A percentile compares a stretch with the other conserved stretches of the same genome.
Conservation (phyloP, 805 yeast genomes). For the Komagataella pastoris region DNA sequence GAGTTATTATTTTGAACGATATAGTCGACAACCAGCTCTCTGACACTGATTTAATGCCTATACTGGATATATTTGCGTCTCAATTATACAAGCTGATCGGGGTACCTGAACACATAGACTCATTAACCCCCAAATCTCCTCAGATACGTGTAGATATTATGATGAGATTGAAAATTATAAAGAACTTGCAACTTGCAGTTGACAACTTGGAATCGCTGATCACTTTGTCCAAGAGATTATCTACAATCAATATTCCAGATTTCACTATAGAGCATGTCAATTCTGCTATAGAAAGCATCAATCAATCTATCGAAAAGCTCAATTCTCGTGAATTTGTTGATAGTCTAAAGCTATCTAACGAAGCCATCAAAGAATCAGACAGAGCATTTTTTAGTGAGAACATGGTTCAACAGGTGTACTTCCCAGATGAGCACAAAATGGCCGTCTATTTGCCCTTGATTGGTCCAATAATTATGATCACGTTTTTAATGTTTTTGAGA, state of each 20-base stretch:
- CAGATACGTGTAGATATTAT: conserved; percentile 51
- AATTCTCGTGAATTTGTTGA: conserved; percentile 19
- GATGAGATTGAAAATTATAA: conserved; percentile 41
- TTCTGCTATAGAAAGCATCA: conserved; percentile 29
- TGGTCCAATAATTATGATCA: conserved; percentile 73
- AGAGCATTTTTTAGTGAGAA: conserved; percentile 84
- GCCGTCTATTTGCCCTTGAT: conserved; percentile 86
- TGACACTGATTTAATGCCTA: conserved; percentile 33
- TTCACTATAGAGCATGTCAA: conserved; percentile 48
- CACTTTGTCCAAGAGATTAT: conserved; percentile 53
- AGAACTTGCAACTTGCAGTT: conserved; percentile 48
- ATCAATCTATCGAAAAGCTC: conserved; percentile 20
- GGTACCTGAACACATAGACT: conserved; percentile 25
- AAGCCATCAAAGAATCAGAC: conserved; percentile 49
- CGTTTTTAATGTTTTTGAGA: conserved; percentile 36
- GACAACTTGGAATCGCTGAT: conserved; percentile 64
- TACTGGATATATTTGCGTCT: conserved; percentile 56
- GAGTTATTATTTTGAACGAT: conserved; percentile 41
- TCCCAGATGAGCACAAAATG: conserved; percentile 90
- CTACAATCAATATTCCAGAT: conserved; percentile 75
- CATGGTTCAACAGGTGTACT: conserved; percentile 90
- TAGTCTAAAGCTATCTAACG: conserved; percentile 27
- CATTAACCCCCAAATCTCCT: conserved; percentile 36
- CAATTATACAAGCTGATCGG: conserved; percentile 70
- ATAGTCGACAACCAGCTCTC: conserved; percentile 19